phyloP scores from a whole-genome alignment of 2,329 filamentous ascomycete species.

The Scytalidium lignicola region DNA sequence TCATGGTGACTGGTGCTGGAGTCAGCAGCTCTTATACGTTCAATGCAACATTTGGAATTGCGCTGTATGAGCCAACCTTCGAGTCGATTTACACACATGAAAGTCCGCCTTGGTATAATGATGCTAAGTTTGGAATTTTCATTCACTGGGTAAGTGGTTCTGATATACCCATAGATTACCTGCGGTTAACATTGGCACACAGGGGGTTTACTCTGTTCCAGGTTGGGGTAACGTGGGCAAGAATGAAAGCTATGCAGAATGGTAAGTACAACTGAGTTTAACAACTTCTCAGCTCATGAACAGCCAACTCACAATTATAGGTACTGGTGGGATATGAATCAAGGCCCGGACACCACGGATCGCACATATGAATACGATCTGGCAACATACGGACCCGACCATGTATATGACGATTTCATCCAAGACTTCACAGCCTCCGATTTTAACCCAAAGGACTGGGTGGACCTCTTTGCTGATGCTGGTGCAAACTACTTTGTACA shows the following conservation, averaged over 20 bases:
- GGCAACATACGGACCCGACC: slow-evolving; percentile 42
- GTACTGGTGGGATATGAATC: slow-evolving; percentile 41
- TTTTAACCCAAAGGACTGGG: slow-evolving; percentile 47
- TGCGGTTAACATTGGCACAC: neutral
- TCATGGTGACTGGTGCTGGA: slow-evolving; percentile 9
- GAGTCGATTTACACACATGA: slow-evolving; percentile 33
- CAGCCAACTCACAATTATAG: neutral
- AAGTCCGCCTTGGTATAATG: slow-evolving; percentile 47
- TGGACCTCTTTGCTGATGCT: slow-evolving; percentile 45
- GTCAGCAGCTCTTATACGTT: slow-evolving; percentile 3
- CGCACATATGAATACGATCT: slow-evolving; percentile 37
- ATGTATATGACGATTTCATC: slow-evolving; percentile 51
- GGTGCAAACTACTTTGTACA: slow-evolving; percentile 42
- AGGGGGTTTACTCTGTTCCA: slow-evolving; percentile 47
- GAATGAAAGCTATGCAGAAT: slow-evolving; percentile 13
- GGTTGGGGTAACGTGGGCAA: slow-evolving; percentile 40
- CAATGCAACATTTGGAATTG: slow-evolving; percentile 24
- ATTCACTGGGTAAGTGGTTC: slow-evolving; percentile 46
- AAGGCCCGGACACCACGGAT: slow-evolving; percentile 1
- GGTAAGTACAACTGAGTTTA: slow-evolving; percentile 6
- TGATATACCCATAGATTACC: neutral
- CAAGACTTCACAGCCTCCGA: slow-evolving; percentile 43
- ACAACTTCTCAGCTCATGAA: neutral
- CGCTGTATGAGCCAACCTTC: slow-evolving; percentile 27
- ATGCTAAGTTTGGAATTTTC: slow-evolving; percentile 53